These are phyloP conservation scores for Kondoa subrosea DNA, from an alignment of 768 basidiomycete species.

Conservation along the genomic window DNA sequence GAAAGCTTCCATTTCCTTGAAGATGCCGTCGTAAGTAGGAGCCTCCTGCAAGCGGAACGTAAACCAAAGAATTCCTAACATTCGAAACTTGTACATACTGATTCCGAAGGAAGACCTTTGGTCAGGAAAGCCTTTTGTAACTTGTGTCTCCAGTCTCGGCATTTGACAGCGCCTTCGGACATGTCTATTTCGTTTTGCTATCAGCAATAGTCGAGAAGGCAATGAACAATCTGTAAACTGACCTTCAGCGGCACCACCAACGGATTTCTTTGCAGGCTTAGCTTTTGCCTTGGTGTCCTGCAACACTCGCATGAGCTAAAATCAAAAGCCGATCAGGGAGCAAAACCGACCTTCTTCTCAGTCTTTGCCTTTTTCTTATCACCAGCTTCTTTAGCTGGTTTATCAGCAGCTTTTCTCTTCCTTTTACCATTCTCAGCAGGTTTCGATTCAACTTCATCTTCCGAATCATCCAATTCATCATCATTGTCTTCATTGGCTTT, in stretches of 20 bases:
- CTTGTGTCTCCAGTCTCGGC: constrained; percentile 81
- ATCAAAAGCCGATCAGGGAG: not conserved
- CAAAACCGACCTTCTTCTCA: constrained; percentile 19
- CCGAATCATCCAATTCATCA: constrained; percentile 38
- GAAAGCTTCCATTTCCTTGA: constrained; percentile 27
- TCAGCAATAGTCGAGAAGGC: constrained; percentile 4
- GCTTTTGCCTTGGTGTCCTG: constrained; percentile 38
- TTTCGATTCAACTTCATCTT: constrained; percentile 17
- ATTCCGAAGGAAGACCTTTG: constrained; percentile 16
- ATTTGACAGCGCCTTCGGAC: constrained; percentile 40
- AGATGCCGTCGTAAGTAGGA: constrained; percentile 23
- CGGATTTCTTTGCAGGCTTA: constrained; percentile 42
- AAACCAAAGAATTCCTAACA: not conserved
- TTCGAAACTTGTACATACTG: constrained; percentile 5
- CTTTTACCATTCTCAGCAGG: constrained; percentile 15
- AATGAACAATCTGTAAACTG: not conserved
- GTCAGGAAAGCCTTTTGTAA: constrained; percentile 51
- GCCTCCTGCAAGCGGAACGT: not conserved
- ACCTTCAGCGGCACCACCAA: constrained; percentile 13
- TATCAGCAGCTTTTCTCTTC: constrained; percentile 33
- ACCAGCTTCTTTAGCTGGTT: constrained; percentile 22
- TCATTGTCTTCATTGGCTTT: constrained; percentile 41
- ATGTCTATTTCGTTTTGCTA: not conserved
- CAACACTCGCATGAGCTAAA: constrained; percentile 3
- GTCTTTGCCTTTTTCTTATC: constrained; percentile 33